Base-by-base conservation (phyloP, 495 filamentous ascomycete genomes). In the Polyplosphaeria fusca region DNA sequence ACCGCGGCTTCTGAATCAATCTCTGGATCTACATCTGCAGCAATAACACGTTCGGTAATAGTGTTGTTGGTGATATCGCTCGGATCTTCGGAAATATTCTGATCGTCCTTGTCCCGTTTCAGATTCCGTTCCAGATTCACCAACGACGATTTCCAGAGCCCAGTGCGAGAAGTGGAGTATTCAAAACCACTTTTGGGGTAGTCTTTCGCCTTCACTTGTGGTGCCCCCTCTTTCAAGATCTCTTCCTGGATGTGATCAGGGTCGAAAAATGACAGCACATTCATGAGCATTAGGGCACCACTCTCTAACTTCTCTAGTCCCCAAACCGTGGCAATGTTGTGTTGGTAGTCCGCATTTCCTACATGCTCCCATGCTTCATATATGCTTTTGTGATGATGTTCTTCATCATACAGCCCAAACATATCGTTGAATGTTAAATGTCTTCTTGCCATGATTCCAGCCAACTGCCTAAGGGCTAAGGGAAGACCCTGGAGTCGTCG, bases 401-500 rank as follows among this genome's bases (percentile, higher is more conserved):
- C n/a, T n/a, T n/a, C n/a, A n/a, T n/a, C n/a, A n/a, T n/a, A n/a
- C n/a, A n/a, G n/a, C n/a, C n/a, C n/a, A n/a, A n/a, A n/a, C n/a
- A n/a, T n/a, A n/a, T n/a, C n/a, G n/a, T n/a, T n/a, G n/a, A n/a
- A n/a, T n/a, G n/a, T n/a, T n/a, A n/a, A n/a, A n/a, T n/a, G n/a
- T n/a, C n/a, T n/a, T n/a, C n/a, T n/a, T n/a, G n/a, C n/a, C 19
- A 74, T 72, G 3, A 75, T 59, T 35, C 64, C 70, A 4, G 71
- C 70, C 70, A 75, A 75, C 51, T 77, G 74, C 18, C 66, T 63
- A 16, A 77, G 67, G 20, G 73, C 74, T 20, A 77, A 60, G 22
- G 73, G 73, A 4, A 73, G 26, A 0, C 73, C 70, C 26, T 66
- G 71, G n/a, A 77, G 62, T 22, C 37, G 32, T 18, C 30, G 30